Conservation (phyloP, 441 rosid species). For the Oxalis stricta region DNA sequence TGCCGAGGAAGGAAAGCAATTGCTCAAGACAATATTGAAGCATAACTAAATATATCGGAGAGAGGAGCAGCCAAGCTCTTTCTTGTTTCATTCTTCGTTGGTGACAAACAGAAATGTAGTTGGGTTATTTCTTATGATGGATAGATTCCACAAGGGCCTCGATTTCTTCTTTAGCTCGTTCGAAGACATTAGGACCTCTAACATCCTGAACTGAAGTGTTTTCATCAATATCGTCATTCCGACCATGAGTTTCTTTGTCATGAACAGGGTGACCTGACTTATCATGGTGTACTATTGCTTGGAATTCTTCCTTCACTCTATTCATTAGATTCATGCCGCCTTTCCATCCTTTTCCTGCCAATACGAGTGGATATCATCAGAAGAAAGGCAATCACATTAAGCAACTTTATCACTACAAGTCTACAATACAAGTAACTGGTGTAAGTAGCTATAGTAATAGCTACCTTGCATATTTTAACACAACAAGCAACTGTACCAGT, state of each 20-base stretch:
- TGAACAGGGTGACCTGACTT: slow-evolving; percentile 11
- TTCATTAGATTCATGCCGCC: slow-evolving; percentile 13
- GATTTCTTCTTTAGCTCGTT: slow-evolving; percentile 51
- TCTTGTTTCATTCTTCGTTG: slow-evolving; percentile 25
- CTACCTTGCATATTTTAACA: too few species aligned
- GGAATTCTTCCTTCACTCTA: slow-evolving; percentile 27
- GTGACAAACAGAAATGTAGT: slow-evolving; percentile 8
- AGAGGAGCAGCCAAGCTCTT: too few species aligned
- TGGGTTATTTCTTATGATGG: slow-evolving; percentile 24
- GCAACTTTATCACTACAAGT: too few species aligned
- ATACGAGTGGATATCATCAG: too few species aligned
- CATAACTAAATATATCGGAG: too few species aligned
- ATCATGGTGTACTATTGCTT: slow-evolving; percentile 15
- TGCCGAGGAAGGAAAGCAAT: too few species aligned
- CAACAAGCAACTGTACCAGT: too few species aligned
- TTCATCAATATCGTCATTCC: slow-evolving; percentile 28
- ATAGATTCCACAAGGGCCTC: slow-evolving; percentile 42
- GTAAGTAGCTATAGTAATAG: too few species aligned
- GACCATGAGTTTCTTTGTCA: slow-evolving; percentile 34
- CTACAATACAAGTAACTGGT: too few species aligned
- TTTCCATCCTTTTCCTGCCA: slow-evolving; percentile 11
- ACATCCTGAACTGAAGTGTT: slow-evolving; percentile 29
- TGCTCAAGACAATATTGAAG: too few species aligned
- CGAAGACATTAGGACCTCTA: slow-evolving; percentile 48
- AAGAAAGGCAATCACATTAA: too few species aligned